Base-by-base conservation (phyloP, 108 stramenopile species). In the Chaetoceros muelleri region DNA sequence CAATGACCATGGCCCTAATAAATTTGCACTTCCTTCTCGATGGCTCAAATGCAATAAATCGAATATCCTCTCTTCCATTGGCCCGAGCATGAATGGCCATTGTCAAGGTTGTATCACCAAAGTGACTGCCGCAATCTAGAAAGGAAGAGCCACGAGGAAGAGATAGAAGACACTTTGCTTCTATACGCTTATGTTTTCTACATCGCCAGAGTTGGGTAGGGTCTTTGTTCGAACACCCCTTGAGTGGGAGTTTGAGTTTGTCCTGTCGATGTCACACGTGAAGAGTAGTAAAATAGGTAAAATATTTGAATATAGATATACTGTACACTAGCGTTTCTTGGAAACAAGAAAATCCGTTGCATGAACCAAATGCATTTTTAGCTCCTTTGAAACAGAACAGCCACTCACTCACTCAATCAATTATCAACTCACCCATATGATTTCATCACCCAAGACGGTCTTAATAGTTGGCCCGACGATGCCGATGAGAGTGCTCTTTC, bases 21-120 rank as follows among this genome's bases (percentile, higher is more conserved):
- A 40, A 40, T 40, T 40, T 40, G 13, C 34, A 40, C 13, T 40
- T 40, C 34, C 34, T 40, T 40, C 13, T 40, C 8, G 34, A 40
- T 10, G 68, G 68, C 54, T 69, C 68, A 28, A 69, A 52, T 31
- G 68, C 62, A 8, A 69, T 45, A 31, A 69, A 69, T 21, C 53
- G 40, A 24, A 69, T 50, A 60, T 69, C 68, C 0, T 30, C 20
- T 46, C 68, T 44, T 52, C 58, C 24, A 0, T 60, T 64, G 7
- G 61, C 63, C 13, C 63, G 56, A 24, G 62, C 68, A 54, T 69
- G 48, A 0, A 62, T 3, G 5, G 68, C 68, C 55, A 69, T 57
- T 30, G 68, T 69, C n/a, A 69, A 34, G 23, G 48, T 48, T n/a
- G 68, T 69, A 34, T 69, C 68, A 10, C 68, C 68, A 52, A 69